Base-by-base conservation (phyloP, 2,329 filamentous ascomycete species). In the Pseudogymnoascus pannorum region DNA sequence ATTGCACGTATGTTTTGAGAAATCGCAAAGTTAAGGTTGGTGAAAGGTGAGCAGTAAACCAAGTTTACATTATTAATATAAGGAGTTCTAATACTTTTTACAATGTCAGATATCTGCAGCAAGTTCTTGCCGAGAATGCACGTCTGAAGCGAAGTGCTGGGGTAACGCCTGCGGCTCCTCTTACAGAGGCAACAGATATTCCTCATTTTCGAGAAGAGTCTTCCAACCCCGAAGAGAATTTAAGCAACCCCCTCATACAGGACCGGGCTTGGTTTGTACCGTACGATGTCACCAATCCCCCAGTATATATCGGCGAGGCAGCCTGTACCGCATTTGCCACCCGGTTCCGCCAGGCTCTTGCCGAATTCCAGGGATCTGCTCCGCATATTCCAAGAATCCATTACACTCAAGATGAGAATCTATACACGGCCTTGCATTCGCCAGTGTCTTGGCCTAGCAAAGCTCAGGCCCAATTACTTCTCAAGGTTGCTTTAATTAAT, bases 401-500 rank as follows among this genome's bases (percentile, higher is more conserved):
- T 20, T 75, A 72, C 38, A 64, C 62, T n/a, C 40, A 31, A 18
- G 64, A 65, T 40, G 51, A 29, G 20, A 24, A 48, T 6, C 22
- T 65, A 22, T 31, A 35, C 11, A 29, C 36, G 9, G 69, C 70
- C 0, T 69, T 71, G 2, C 68, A 72, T 8, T 54, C 69, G 0
- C 69, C 73, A 4, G 71, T 71, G 4, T 68, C 70, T 2, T 77
- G 74, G 75, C 77, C 77, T 0, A 73, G 71, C 11, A 71, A 73
- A 0, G 71, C 75, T 1, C 69, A 73, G 18, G 72, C 75, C n/a
- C 67, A 71, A 0, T 70, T 76, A 2, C 66, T 76, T 1, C 64
- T 77, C 5, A 74, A 76, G 31, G 75, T 75, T 4, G 76, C 77
- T 0, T 59, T 79, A 16, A 73, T 73, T 29, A 75, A 75, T 36